These are phyloP conservation scores for Blumeriella jaapii DNA, from an alignment of 2,329 filamentous ascomycete species.

Conservation along the genomic window DNA sequence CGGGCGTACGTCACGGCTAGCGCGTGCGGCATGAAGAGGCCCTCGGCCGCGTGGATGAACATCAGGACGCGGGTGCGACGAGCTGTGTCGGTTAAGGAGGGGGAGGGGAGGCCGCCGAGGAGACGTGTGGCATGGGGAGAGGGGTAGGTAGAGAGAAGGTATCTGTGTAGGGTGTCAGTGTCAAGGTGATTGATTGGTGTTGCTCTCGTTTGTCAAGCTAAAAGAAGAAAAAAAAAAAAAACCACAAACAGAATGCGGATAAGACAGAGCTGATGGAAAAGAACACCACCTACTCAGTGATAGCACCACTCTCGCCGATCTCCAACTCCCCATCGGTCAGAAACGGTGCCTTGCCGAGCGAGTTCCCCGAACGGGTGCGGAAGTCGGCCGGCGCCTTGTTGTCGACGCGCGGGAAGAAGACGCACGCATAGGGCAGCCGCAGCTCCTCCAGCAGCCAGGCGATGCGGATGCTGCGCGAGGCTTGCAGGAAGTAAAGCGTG, in stretches of 20 bases:
- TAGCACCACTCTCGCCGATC: constrained; percentile 34
- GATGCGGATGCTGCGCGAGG: constrained; percentile 25
- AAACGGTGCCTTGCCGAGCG: constrained; percentile 35
- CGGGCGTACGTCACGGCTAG: constrained; percentile 34
- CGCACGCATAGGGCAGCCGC: constrained; percentile 31
- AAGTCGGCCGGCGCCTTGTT: constrained; percentile 32
- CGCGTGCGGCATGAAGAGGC: constrained; percentile 33
- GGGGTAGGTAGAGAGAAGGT: constrained; percentile 31
- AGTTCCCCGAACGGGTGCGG: constrained; percentile 30
- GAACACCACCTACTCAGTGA: constrained; percentile 30
- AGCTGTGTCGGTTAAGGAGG: not conserved
- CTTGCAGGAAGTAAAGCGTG: constrained; percentile 36
- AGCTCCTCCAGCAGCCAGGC: constrained; percentile 37
- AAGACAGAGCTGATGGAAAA: not conserved
- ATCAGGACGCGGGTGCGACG: constrained; percentile 25
- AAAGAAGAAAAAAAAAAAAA: too few relatives aligned
- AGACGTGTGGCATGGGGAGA: constrained; percentile 21
- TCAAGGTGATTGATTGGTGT: too few relatives aligned
- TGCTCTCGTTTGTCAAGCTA: too few relatives aligned
- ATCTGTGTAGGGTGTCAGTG: constrained; percentile 34
- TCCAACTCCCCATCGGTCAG: constrained; percentile 32
- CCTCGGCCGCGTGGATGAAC: constrained; percentile 34
- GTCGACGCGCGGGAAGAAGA: constrained; percentile 30
- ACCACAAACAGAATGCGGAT: too few relatives aligned
- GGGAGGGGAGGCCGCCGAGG: constrained; percentile 1